Evolutionary conservation across 1,284 basidiomycete species (phyloP), one percentile per base, ranked within the genome.

Genomic region (Psilocybe mexicana): DNA sequence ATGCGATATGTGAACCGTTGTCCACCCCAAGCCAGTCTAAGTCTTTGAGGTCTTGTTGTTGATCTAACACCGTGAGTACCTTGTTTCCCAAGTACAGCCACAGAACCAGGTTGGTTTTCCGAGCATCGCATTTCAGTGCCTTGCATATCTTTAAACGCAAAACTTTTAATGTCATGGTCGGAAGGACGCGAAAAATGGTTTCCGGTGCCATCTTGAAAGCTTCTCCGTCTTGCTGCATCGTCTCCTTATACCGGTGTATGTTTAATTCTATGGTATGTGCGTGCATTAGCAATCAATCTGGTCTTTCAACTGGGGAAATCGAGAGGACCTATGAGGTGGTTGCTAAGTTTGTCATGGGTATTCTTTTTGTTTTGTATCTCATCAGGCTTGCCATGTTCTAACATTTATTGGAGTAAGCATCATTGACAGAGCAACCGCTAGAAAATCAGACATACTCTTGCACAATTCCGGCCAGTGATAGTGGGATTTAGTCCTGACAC

Each of bases 1-100:
- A 82, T 67, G 69, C 72, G 59, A 90, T 70, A 59, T 77, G 73
- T 58, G 82, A 79, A 30, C 76, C 80, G n/a, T 82, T 77, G 60
- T 90, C 86, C 40, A 92, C 67, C 2, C 90, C 90, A 67, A 86
- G 81, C 88, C 90, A 91, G 54, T 78, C 81, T 49, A 92, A 68
- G 59, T 85, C 80, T 53, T 79, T 79, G 10, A 66, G 62, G 55
- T 83, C 80, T 33, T 80, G 70, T 33, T 80, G 75, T 14, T 66
- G 62, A 8, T 74, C 75, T 26, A 92, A 69, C 50, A 76, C 73
- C 25, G 74, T 71, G 38, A 83, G 73, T 5, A 68, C 60, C 28
- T 75, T 76, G 62, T 85, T 79, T 14, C 72, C 69, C 78, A 88
- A 79, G 45, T 72, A 73, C 44, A 87, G 66, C 84, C 84, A 90